Conservation (phyloP, 176 grass and related monocot species). For the Rhynchospora tenuis region DNA sequence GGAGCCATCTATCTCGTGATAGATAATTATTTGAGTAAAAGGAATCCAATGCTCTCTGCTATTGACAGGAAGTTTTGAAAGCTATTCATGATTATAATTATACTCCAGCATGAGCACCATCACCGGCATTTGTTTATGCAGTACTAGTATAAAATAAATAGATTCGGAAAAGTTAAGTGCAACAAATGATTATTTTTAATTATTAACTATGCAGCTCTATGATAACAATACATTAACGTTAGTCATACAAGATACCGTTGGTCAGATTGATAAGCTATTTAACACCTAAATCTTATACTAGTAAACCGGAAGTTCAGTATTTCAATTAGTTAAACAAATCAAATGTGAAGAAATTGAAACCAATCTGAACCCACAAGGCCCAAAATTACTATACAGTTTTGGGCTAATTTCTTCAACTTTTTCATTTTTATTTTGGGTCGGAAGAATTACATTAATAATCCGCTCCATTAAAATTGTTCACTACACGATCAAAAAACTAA, state of each 20-base stretch:
- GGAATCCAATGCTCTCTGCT: conserved; percentile 21
- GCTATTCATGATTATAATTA: neutral
- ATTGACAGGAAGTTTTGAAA: neutral
- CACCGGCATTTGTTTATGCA: neutral
- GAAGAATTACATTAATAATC: neutral
- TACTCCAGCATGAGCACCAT: neutral
- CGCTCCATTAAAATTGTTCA: neutral
- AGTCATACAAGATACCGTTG: neutral
- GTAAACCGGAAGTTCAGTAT: no score
- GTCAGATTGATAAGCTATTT: no score
- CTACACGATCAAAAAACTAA: no score
- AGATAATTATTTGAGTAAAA: conserved; percentile 18
- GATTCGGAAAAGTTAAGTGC: neutral
- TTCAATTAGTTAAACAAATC: no score
- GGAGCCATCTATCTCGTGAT: conserved; percentile 20
- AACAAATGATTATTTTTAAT: neutral
- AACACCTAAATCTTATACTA: no score
- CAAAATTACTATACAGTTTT: neutral
- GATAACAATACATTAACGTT: neutral
- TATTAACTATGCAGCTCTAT: neutral
- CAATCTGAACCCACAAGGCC: neutral
- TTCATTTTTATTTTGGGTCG: neutral
- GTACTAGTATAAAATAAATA: neutral
- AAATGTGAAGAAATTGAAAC: neutral
- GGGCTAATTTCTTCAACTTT: neutral